Conservation (phyloP, 2,329 filamentous ascomycete genomes). For the Lecanicillium sp. region DNA sequence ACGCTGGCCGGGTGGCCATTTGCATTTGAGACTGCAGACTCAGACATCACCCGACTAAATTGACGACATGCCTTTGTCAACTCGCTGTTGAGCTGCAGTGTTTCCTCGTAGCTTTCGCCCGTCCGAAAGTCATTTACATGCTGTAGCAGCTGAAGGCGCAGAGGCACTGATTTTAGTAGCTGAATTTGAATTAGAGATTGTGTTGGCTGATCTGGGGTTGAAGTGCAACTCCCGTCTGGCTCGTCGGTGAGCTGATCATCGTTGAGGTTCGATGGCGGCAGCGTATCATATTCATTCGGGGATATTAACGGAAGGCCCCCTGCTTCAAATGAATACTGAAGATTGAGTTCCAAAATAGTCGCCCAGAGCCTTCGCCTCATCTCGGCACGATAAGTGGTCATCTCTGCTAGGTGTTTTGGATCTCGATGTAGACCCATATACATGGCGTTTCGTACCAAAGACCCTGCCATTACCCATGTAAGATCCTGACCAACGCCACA, state of each 20-base stretch:
- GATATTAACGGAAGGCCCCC: conserved; percentile 42
- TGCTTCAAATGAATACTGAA: conserved; percentile 41
- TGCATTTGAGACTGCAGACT: conserved; percentile 5
- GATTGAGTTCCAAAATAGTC: conserved; percentile 44
- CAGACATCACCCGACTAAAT: conserved; percentile 20
- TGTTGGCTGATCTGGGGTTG: conserved; percentile 21
- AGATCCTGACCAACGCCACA: conserved; percentile 41
- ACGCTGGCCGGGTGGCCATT: conserved; percentile 10
- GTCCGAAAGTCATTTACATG: conserved; percentile 38
- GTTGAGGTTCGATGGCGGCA: conserved; percentile 40
- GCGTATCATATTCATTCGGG: conserved; percentile 39
- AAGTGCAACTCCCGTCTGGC: conserved; percentile 14
- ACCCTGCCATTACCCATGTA: conserved; percentile 42
- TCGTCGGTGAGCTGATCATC: conserved; percentile 40
- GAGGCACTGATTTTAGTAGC: conserved; percentile 32
- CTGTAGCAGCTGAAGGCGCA: conserved; percentile 34
- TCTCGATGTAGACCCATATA: conserved; percentile 52
- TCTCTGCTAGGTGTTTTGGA: conserved; percentile 37
- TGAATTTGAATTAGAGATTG: conserved; percentile 42
- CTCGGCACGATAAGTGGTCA: conserved; percentile 40
- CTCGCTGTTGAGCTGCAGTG: conserved; percentile 35
- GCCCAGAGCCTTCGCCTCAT: conserved; percentile 49
- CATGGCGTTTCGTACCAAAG: conserved; percentile 44
- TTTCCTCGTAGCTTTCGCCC: conserved; percentile 36
- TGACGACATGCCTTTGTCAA: conserved; percentile 30